A percentile compares a stretch with the other conserved stretches of the same genome.
Conservation (phyloP, 257 asterid species). For the Plantago elongata region DNA sequence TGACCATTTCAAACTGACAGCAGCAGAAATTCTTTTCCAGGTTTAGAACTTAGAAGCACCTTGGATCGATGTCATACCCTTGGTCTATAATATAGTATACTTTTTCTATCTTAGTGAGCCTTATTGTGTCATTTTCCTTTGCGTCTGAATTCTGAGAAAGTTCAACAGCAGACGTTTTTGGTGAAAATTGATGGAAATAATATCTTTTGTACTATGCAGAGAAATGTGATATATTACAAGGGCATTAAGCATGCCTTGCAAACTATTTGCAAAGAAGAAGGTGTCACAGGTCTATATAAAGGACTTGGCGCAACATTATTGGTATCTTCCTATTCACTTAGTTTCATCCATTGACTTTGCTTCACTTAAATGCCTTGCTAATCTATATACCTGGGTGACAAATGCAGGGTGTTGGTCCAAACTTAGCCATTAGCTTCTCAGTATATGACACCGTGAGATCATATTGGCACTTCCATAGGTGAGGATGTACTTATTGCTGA, state of each 20-base stretch:
- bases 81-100: no score
- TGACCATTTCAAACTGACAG: no score
- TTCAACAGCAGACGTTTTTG: no score
- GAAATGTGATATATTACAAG: constrained; percentile 52
- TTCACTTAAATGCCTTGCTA: constrained; percentile 18
- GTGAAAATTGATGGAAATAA: neutral
- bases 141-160: no score
- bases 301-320: constrained; percentile 83
- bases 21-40: no score
- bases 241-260: constrained; percentile 69
- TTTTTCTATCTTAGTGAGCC: no score
- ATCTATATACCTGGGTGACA: constrained; percentile 17
- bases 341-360: constrained; percentile 5
- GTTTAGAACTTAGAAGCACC: no score
- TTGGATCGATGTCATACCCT: no score
- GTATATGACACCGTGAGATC: constrained; percentile 70
- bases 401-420: constrained; percentile 81
- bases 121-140: neutral
- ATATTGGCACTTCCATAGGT: constrained; percentile 68
- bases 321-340: constrained; percentile 36
- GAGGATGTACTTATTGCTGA: constrained; percentile 16
- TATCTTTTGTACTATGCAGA: constrained; percentile 41
- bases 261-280: constrained; percentile 77
- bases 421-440: constrained; percentile 77
- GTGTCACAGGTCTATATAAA: constrained; percentile 62